These are phyloP conservation scores for Ophiostoma novo-ulmi DNA, from an alignment of 2,329 filamentous ascomycete genomes.

Conservation along the genomic window DNA sequence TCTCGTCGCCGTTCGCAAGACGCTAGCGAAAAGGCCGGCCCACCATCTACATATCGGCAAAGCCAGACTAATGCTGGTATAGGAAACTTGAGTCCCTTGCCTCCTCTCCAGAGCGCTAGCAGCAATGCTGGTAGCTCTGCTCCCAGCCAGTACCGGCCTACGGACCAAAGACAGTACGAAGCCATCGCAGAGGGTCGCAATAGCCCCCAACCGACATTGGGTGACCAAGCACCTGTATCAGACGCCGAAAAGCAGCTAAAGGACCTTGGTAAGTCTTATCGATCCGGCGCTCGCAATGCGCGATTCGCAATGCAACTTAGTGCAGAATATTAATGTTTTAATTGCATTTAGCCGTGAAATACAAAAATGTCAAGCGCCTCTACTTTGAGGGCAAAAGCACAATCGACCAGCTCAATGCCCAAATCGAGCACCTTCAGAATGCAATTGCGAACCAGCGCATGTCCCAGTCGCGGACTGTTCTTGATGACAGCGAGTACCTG, in stretches of 20 bases:
- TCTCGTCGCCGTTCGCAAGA: constrained; percentile 47
- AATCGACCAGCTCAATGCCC: constrained; percentile 78
- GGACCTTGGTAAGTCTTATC: constrained; percentile 46
- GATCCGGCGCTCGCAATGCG: background rate
- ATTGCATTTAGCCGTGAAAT: constrained; percentile 58
- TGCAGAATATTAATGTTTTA: background rate
- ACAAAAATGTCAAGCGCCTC: constrained; percentile 95
- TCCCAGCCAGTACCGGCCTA: constrained; percentile 34
- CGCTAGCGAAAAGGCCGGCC: constrained; percentile 38
- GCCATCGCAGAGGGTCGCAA: constrained; percentile 48
- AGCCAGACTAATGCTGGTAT: constrained; percentile 37
- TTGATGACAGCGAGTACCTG: constrained; percentile 91
- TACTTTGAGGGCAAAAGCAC: constrained; percentile 95
- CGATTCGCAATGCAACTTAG: too few species aligned
- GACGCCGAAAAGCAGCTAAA: constrained; percentile 54
- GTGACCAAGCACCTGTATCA: constrained; percentile 36
- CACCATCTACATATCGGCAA: constrained; percentile 49
- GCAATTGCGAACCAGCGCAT: constrained; percentile 95
- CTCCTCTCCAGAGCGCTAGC: constrained; percentile 32
- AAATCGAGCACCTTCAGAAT: constrained; percentile 93
- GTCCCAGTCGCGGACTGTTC: constrained; percentile 85
- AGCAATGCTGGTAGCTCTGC: constrained; percentile 34
- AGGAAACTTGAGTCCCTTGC: constrained; percentile 39
- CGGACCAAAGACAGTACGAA: constrained; percentile 42
- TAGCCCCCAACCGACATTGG: constrained; percentile 50